Evolutionary conservation across 768 basidiomycete genomes (phyloP).

Genomic region (Hygrophorus russula): DNA sequence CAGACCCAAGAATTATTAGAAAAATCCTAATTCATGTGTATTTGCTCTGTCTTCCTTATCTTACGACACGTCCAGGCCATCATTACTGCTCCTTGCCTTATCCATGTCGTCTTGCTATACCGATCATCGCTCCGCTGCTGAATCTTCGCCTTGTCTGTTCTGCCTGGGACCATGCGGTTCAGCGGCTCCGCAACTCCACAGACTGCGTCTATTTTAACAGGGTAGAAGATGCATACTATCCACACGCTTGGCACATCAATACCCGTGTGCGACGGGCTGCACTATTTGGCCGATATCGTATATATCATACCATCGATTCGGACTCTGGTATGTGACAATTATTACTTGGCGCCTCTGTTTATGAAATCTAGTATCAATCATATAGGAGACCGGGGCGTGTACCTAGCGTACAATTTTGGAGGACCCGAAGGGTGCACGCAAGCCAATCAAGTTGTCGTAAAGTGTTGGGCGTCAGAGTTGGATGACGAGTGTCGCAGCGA

Average conservation of each 20-base stretch:
- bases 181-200: not conserved
- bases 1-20: no score
- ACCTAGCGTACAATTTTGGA: conserved; percentile 17
- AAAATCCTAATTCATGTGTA: no score
- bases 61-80: not conserved
- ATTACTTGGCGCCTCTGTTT: conserved; percentile 10
- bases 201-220: conserved; percentile 10
- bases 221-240: conserved; percentile 19
- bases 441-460: conserved; percentile 16
- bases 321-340: conserved; percentile 14
- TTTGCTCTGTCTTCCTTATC: no score
- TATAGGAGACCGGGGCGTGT: no score
- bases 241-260: conserved; percentile 21
- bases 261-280: conserved; percentile 16
- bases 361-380: conserved; percentile 12
- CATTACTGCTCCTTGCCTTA: conserved; percentile 14
- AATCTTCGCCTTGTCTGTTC: conserved; percentile 12
- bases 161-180: conserved; percentile 13
- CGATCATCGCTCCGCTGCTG: conserved; percentile 7
- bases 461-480: conserved; percentile 14
- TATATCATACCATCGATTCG: conserved; percentile 16
- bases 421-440: conserved; percentile 13
- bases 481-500: conserved; percentile 20
- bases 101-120: conserved; percentile 10
- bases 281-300: conserved; percentile 16